These are phyloP conservation scores for Ambrosia artemisiifolia DNA, from an alignment of 129 eudicot species.

Conservation along the genomic window DNA sequence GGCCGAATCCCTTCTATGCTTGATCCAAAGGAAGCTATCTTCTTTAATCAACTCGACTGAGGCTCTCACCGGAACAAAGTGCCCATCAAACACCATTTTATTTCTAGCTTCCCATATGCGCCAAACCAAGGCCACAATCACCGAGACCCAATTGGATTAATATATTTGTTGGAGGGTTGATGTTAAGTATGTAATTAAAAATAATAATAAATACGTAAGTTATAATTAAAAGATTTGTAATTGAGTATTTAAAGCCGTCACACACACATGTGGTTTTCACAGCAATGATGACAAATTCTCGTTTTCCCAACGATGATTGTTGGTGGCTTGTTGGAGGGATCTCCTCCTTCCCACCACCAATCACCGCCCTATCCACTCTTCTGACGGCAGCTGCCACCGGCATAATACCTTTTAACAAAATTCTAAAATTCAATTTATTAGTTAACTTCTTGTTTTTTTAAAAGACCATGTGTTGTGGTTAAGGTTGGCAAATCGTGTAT, in stretches of 20 bases:
- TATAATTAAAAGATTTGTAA: slow-evolving; percentile 15
- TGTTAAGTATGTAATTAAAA: neutral
- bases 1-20: too few relatives aligned
- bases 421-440: too few relatives aligned
- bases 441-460: too few relatives aligned
- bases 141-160: too few relatives aligned
- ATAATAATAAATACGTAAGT: slow-evolving; percentile 16
- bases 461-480: too few relatives aligned
- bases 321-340: neutral
- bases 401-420: neutral
- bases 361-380: neutral
- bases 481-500: too few relatives aligned
- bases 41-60: too few relatives aligned
- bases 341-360: neutral
- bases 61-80: too few relatives aligned
- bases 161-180: neutral
- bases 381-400: neutral
- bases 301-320: neutral
- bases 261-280: slow-evolving; percentile 19
- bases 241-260: slow-evolving; percentile 26
- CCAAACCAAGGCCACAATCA: too few relatives aligned
- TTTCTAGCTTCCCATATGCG: too few relatives aligned
- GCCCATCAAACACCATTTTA: too few relatives aligned
- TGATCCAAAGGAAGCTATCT: too few relatives aligned
- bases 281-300: slow-evolving; percentile 16